phyloP scores from a whole-genome alignment of 2,329 filamentous ascomycete species.

The Talaromyces marneffei region DNA sequence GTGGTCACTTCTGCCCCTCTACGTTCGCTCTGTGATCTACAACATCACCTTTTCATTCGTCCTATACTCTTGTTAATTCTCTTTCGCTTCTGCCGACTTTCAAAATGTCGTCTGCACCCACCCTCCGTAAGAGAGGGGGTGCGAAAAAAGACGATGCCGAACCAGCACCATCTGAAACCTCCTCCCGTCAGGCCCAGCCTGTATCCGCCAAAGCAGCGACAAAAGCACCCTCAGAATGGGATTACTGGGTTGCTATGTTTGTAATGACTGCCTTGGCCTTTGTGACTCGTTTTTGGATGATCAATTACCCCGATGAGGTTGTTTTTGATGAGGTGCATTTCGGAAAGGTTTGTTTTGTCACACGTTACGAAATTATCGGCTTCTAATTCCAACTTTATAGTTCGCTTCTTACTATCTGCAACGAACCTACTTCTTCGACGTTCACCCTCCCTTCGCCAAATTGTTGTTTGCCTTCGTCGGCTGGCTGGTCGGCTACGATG shows the following conservation, averaged over 20 bases:
- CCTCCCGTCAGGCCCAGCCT: conserved; percentile 20
- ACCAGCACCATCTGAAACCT: conserved; percentile 22
- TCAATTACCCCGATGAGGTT: conserved; percentile 90
- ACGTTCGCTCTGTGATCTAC: conserved; percentile 11
- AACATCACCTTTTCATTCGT: conserved; percentile 3
- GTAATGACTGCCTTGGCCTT: conserved; percentile 82
- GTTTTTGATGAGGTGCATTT: conserved; percentile 99
- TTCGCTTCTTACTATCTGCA: conserved; percentile 73
- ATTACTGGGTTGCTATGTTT: conserved; percentile 72
- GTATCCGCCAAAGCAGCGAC: conserved; percentile 18
- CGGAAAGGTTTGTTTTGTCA: conserved; percentile 70
- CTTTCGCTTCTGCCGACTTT: conserved; percentile 1
- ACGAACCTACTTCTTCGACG: conserved; percentile 99
- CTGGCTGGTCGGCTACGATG: conserved; percentile 96
- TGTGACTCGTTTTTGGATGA: conserved; percentile 89
- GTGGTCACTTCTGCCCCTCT: conserved; percentile 15
- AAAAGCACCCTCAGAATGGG: conserved; percentile 57
- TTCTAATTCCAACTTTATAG: conserved; percentile 22
- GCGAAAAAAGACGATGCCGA: conserved; percentile 29
- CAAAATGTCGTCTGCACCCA: conserved; percentile 24
- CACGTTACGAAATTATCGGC: background rate
- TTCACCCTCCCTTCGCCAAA: conserved; percentile 96
- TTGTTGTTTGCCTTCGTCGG: conserved; percentile 94
- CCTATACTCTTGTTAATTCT: background rate
- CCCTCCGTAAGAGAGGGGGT: conserved; percentile 39